Evolutionary conservation across 75 land plant genomes (phyloP), one percentile per base, ranked within the genome.

Genomic region (Sequoiadendron giganteum): DNA sequence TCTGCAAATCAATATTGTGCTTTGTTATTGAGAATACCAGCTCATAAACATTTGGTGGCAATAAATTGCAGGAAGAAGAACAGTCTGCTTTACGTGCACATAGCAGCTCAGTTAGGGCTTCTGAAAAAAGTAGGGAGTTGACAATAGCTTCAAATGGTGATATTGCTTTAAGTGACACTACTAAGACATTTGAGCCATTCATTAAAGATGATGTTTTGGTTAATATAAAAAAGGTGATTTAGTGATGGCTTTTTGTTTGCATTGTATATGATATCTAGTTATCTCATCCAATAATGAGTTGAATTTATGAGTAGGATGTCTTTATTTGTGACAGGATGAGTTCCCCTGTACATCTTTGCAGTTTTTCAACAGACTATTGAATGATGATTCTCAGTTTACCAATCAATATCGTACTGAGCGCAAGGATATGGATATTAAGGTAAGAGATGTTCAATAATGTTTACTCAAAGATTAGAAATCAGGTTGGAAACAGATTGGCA

Each of bases 271-370:
- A 8, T 15, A 21, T 16, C n/a, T 48, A 34, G 9, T 48, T 83
- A 15, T 14, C 0, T 82, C 65, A 10, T 15, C 55, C 75, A 52
- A 79, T 18, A 68, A 48, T 39, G 32, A 82, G n/a, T 65, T 85
- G 49, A 43, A 86, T 61, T 1, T 86, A 70, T 21, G 16, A 16
- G 5, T 86, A 9, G n/a, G 49, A 81, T 87, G 47, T 39, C 70
- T 40, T n/a, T 79, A n/a, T 87, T 7, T 65, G n/a, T 86, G 81
- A 8, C 94, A 98, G 99, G 96, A 87, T 85, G 93, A 87, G 25
- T 92, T 98, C 86, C 96, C 97, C 52, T 96, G 97, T 86, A 92
- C 97, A 56, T 96, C 99, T 38, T 97, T 96, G 91, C 88, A 92
- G 68, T 95, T 95, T 88, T 95, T 95, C 80, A 86, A 88, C 43